Base-by-base conservation (phyloP, 192 early-diverging fungal genomes). In the Rhizoclosmatium sp. region DNA sequence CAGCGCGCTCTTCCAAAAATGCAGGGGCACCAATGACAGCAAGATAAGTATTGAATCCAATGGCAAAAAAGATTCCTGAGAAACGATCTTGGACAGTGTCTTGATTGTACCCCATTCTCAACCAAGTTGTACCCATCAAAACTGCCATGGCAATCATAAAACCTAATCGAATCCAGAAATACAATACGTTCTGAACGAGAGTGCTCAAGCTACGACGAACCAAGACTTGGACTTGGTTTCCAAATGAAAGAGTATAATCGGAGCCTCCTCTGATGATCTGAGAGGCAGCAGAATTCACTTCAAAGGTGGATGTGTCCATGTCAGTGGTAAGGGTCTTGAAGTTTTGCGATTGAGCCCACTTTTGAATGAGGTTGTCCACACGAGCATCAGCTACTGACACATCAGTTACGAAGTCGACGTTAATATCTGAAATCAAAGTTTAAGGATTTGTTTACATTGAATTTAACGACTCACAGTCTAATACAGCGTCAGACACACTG, bases 1-100 rank as follows among this genome's bases (percentile, higher is more conserved):
- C 81, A 40, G 12, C 46, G 2, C 83, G 81, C 46, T 84, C 83
- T 58, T 84, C 83, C 12, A 84, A 48, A 48, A 84, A 82, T 4
- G 83, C 76, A 2, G 83, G 83, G 45, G 84, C 84, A 46, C 78
- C 80, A 23, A 78, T 81, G 2, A 84, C 83, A 2, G 69, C 31
- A 82, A 84, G 75, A 54, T 81, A 81, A 42, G 62, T 40, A 3
- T 81, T 23, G 60, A 81, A 81, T 7, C 79, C 80, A 23, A 79
- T 76, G 19, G 56, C 39, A 59, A 81, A 81, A 45, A 84, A 84
- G 48, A 79, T 48, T 3, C 59, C 59, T 10, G 75, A 64, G 4
- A 83, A 71, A 39, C 82, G 40, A 51, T 83, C 81, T 12, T 71
- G 51, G 51, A 54, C 51, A 12, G 51, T 54, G 5, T 7, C 42